These are phyloP conservation scores for Tuber aestivum DNA, from an alignment of 495 filamentous ascomycete genomes.

Conservation along the genomic window DNA sequence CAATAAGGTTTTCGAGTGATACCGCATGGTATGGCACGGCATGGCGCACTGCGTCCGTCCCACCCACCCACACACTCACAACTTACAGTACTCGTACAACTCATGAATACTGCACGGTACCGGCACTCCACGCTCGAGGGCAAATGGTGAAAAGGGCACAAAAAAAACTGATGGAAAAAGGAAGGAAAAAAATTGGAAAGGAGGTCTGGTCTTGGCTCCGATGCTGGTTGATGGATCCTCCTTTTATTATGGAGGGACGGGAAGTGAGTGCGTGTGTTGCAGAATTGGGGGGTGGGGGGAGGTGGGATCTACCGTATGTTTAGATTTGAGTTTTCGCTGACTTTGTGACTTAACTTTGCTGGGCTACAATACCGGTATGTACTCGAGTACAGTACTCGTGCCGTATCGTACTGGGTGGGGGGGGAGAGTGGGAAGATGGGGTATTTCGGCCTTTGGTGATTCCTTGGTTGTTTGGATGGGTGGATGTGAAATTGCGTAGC, in stretches of 20 bases:
- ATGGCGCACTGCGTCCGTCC: not conserved
- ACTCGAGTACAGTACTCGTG: no score
- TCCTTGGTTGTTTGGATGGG: not conserved
- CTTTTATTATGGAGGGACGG: slow-evolving; percentile 6
- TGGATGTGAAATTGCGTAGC: not conserved
- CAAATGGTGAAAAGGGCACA: not conserved
- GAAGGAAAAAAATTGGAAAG: not conserved
- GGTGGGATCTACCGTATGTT: not conserved
- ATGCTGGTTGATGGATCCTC: not conserved
- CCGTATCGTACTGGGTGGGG: no score
- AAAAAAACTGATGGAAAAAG: not conserved
- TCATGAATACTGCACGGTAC: not conserved
- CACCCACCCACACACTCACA: not conserved
- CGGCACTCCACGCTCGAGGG: no score
- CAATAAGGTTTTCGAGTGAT: slow-evolving; percentile 5
- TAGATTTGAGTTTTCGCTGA: not conserved
- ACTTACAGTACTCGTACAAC: no score
- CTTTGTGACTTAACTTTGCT: not conserved
- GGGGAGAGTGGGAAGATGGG: not conserved
- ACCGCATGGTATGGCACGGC: not conserved
- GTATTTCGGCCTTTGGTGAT: not conserved
- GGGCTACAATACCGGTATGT: not conserved
- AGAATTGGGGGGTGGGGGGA: not conserved
- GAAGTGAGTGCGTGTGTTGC: not conserved
- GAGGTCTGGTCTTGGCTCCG: not conserved